phyloP scores from a whole-genome alignment of 2,329 filamentous ascomycete genomes.

The Aspergillus sojae region DNA sequence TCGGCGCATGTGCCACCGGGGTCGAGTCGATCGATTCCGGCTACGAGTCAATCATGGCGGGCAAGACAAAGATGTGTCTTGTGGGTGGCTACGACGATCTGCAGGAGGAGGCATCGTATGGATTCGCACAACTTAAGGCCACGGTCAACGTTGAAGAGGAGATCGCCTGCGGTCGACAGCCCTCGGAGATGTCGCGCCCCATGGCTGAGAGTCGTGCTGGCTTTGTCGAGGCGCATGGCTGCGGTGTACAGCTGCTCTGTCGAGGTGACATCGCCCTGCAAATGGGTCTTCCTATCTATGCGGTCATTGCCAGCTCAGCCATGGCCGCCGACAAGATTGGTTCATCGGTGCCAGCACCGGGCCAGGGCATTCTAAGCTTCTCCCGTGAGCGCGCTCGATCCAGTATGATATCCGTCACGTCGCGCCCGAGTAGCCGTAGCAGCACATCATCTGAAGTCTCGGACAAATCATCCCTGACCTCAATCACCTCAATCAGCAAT shows the following conservation, averaged over 20 bases:
- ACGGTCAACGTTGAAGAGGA: conserved; percentile 56
- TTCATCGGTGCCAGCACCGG: conserved; percentile 63
- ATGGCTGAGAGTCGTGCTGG: conserved; percentile 95
- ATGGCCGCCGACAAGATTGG: conserved; percentile 99
- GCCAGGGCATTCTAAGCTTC: too few species aligned
- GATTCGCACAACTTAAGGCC: too few species aligned
- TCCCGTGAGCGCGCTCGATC: too few species aligned
- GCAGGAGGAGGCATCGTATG: too few species aligned
- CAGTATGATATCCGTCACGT: too few species aligned
- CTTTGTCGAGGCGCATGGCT: conserved; percentile 99
- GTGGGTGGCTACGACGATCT: too few species aligned
- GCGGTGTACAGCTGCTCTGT: conserved; percentile 98
- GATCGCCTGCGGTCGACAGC: conserved; percentile 90
- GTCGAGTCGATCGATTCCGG: conserved; percentile 97
- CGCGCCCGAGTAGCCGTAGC: too few species aligned
- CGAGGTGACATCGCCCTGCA: conserved; percentile 91
- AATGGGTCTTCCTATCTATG: conserved; percentile 98
- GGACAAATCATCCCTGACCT: too few species aligned
- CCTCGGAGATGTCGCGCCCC: conserved; percentile 95
- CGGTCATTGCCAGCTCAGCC: conserved; percentile 87
- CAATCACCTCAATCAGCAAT: too few species aligned
- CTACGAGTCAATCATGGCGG: conserved; percentile 96
- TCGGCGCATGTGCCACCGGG: conserved; percentile 94
- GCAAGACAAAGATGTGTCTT: too few species aligned
- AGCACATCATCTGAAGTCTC: too few species aligned